phyloP scores from a whole-genome alignment of 352 stramenopile species.

The Lagenidium giganteum region DNA sequence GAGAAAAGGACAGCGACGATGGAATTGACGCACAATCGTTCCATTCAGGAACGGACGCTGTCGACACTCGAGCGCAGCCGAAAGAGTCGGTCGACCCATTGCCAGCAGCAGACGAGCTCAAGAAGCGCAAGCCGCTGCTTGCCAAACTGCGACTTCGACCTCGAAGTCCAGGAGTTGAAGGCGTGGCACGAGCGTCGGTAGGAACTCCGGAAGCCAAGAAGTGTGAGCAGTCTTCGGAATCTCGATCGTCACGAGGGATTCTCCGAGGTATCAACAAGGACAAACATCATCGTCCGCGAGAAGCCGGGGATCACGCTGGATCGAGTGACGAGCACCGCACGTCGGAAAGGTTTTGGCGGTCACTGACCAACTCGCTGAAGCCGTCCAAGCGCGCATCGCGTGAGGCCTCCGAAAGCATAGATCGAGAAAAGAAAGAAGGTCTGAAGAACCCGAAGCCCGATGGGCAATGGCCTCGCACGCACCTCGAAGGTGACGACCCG shows the following conservation, averaged over 20 bases:
- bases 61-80: too few species aligned
- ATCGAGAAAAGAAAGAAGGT: conserved; percentile 1
- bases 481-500: not conserved
- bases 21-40: too few species aligned
- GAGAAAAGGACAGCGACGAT: not conserved
- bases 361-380: conserved; percentile 9
- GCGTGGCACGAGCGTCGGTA: not conserved
- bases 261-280: conserved; percentile 6
- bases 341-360: conserved; percentile 1
- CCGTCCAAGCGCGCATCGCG: conserved; percentile 5
- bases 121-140: conserved; percentile 38
- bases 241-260: too few species aligned
- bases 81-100: not conserved
- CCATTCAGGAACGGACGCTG: too few species aligned
- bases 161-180: conserved; percentile 24
- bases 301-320: not conserved
- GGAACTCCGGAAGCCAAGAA: not conserved
- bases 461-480: too few species aligned
- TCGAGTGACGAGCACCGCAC: not conserved
- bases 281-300: conserved; percentile 3
- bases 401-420: too few species aligned
- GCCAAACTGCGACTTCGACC: conserved; percentile 50
- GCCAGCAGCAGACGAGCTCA: not conserved
- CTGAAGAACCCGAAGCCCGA: too few species aligned
- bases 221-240: too few species aligned